phyloP scores from a whole-genome alignment of 305 asterid species.

The Fraxinus albicans region DNA sequence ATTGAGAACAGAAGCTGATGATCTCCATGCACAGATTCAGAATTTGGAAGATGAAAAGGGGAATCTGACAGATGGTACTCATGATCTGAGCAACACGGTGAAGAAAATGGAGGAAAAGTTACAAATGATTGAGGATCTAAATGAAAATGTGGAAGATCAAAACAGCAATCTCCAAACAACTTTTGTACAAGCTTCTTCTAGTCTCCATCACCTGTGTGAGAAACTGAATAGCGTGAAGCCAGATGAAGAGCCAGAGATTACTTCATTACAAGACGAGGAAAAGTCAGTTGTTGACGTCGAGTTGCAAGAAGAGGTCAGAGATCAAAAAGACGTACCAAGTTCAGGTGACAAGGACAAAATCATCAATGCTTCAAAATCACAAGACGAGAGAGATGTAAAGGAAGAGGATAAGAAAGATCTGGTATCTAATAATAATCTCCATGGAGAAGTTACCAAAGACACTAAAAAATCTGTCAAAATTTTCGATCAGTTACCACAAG shows the following conservation, averaged over 20 bases:
- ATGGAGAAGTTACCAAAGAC: conserved; percentile 1
- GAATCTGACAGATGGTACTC: conserved; percentile 28
- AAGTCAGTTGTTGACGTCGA: background rate
- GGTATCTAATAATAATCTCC: conserved; percentile 20
- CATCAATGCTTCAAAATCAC: background rate
- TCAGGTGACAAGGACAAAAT: background rate
- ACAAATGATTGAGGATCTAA: conserved; percentile 48
- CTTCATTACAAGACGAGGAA: conserved; percentile 8
- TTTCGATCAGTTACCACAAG: conserved; percentile 3
- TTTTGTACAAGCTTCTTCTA: conserved; percentile 53
- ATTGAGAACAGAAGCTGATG: conserved; percentile 59
- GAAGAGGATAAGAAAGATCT: conserved; percentile 30
- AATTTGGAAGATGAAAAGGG: conserved; percentile 56
- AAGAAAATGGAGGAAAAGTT: conserved; percentile 62
- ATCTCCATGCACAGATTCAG: conserved; percentile 50
- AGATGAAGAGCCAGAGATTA: conserved; percentile 30
- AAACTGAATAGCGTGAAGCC: conserved; percentile 52
- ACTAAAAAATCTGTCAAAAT: background rate
- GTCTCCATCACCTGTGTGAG: conserved; percentile 48
- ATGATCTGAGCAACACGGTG: conserved; percentile 38
- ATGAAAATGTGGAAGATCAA: conserved; percentile 58
- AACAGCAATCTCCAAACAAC: conserved; percentile 43
- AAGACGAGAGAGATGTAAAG: conserved; percentile 31
- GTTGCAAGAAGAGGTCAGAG: conserved; percentile 19
- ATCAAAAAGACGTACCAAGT: background rate